phyloP scores from a whole-genome alignment of 148 eudicot species.

The Camellia granthamiana region DNA sequence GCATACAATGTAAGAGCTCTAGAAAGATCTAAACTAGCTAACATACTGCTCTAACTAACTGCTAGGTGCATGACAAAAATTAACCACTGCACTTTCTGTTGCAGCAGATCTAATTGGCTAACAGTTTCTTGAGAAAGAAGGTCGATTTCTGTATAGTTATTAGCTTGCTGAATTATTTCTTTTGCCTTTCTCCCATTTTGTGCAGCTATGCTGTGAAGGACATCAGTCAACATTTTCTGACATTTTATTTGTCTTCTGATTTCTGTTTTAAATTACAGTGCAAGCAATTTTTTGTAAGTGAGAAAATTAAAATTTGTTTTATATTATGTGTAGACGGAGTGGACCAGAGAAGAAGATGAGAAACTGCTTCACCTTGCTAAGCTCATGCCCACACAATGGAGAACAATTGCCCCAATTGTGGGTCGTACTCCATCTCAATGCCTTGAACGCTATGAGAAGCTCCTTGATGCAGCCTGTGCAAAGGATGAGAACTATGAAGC shows the following conservation, averaged over 20 bases:
- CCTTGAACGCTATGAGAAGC: slow-evolving; percentile 90
- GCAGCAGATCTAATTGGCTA: too few relatives aligned
- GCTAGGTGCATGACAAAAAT: too few relatives aligned
- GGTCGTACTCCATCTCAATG: slow-evolving; percentile 98
- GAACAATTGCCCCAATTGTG: slow-evolving; percentile 90
- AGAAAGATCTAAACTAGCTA: too few relatives aligned
- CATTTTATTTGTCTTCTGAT: not conserved
- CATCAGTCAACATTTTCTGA: not conserved
- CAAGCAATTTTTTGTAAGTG: not conserved
- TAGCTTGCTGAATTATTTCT: not conserved
- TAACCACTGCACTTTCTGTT: too few relatives aligned
- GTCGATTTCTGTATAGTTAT: not conserved
- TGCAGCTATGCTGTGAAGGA: not conserved
- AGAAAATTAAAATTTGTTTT: slow-evolving; percentile 10
- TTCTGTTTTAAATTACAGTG: not conserved
- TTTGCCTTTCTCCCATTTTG: not conserved
- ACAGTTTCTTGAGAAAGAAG: not conserved
- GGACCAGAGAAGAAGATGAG: slow-evolving; percentile 98
- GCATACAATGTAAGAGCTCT: too few relatives aligned
- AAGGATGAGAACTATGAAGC: slow-evolving; percentile 88
- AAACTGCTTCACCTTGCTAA: slow-evolving; percentile 90
- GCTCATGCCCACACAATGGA: slow-evolving; percentile 98
- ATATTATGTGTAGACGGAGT: slow-evolving; percentile 66
- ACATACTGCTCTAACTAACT: too few relatives aligned
- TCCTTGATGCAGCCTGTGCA: slow-evolving; percentile 89